Base-by-base conservation (phyloP, 768 basidiomycete genomes). In the Boletus speciosus region DNA sequence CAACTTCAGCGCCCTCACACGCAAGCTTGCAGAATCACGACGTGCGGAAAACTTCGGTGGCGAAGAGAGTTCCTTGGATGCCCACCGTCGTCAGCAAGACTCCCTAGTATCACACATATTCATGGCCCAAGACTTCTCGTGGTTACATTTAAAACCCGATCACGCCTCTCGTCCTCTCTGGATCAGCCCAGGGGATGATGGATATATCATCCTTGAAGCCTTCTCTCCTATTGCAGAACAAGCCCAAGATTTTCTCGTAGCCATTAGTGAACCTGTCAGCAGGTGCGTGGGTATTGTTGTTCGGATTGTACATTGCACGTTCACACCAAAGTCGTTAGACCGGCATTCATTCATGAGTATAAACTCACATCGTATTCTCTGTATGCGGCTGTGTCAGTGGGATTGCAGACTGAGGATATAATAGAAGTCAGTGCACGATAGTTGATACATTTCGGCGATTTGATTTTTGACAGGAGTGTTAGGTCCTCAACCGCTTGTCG, bases 301-400 rank as follows among this genome's bases (percentile, higher is more conserved):
- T 52, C 49, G 40, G 39, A 52, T 47, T 56, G 73, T 76, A 73
- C 66, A 56, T 72, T 53, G 54, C 40, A 39, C 19, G 16, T 60
- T 59, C 38, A 67, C 41, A 56, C 38, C 43, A 39, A 57, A 39
- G 46, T 59, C 52, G 38, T 29, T 60, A 96, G 96, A 78, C 97
- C 97, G 49, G 86, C 93, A 45, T 93, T 96, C 74, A 95, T 98
- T 58, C 96, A 99, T 75, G 97, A 98, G 78, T 99, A 98, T 80
- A 93, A 96, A 74, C 84, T 99, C 67, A 98, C 96, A 53, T 88
- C 94, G 42, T 97, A 98, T 72, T 98, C 96, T 16, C 78, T 99
- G 15, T 98, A 99, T 71, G 97, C 97, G 56, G 97, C 97, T 47
- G 96, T 99, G 57, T 98, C 96, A 14, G 97, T 99, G 56, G 97